Base-by-base conservation (phyloP, 2,329 filamentous ascomycete species). In the Mycosphaerella sp. region DNA sequence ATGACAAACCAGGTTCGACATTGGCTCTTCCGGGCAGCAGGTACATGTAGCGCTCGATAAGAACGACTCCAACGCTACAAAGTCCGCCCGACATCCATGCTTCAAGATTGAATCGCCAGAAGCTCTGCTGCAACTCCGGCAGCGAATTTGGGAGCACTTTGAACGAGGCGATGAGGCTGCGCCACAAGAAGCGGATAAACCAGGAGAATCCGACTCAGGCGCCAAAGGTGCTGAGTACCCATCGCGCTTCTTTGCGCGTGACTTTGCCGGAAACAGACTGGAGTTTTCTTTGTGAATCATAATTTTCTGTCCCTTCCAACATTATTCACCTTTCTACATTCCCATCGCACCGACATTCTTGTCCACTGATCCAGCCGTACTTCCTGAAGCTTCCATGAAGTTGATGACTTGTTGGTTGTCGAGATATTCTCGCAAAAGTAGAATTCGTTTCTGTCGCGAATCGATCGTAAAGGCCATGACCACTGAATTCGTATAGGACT, bases 161-260 rank as follows among this genome's bases (percentile, higher is more conserved):
- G 60, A 73, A 47, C 63, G 62, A 0, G 77, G 77, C 0, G 76
- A 75, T 0, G 64, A 69, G 2, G 73, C 73, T 0, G 78, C 78
- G 3, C 81, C 81, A 0, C 64, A 65, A 51, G 72, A 73, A 51
- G 79, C 75, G 2, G 81, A 85, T 68, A 62, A 70, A 63, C 80
- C 80, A 0, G 80, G 80, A 0, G 70, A 67, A 21, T 65, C 67
- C 50, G 67, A 71, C 57, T 61, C 55, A 44, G 75, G 79, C 2
- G 66, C 71, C 0, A 70, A 79, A 59, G 79, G 79, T 0, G 74
- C 75, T 1, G 81, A 84, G 63, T 83, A 81, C 59, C 80, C 81
- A 0, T 71, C 68, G 32, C 71, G 81, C 12, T 85, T 85, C 64
- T 85, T 85, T 64, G 80, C 79, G 0, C 73, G 70, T 49, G 70